phyloP scores from a whole-genome alignment of 768 basidiomycete genomes.

The Russula earlei region DNA sequence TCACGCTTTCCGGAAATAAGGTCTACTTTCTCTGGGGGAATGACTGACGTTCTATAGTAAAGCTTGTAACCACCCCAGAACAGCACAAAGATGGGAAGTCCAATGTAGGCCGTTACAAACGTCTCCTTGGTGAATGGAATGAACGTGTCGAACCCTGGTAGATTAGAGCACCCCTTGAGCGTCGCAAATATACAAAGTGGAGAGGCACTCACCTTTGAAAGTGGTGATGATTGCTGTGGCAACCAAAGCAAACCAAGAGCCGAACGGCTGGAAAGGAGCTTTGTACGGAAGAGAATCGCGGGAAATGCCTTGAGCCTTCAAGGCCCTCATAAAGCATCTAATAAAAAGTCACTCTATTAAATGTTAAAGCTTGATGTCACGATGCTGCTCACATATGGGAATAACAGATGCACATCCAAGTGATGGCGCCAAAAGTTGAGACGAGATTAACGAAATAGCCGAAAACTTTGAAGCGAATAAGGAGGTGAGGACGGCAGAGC shows the following conservation, averaged over 20 bases:
- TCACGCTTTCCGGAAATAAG: slow-evolving; percentile 47
- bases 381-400: slow-evolving; percentile 43
- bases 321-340: slow-evolving; percentile 42
- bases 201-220: slow-evolving; percentile 38
- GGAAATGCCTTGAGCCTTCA: slow-evolving; percentile 35
- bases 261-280: slow-evolving; percentile 56
- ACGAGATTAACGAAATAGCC: slow-evolving; percentile 35
- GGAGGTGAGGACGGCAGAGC: background rate
- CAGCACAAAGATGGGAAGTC: slow-evolving; percentile 27
- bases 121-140: slow-evolving; percentile 42
- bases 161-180: slow-evolving; percentile 19
- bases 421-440: slow-evolving; percentile 34
- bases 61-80: slow-evolving; percentile 32
- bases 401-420: slow-evolving; percentile 40
- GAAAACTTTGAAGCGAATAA: slow-evolving; percentile 22
- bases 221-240: slow-evolving; percentile 43
- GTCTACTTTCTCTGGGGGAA: slow-evolving; percentile 38
- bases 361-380: background rate
- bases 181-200: slow-evolving; percentile 17
- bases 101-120: slow-evolving; percentile 48
- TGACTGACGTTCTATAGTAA: slow-evolving; percentile 27
- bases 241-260: slow-evolving; percentile 49
- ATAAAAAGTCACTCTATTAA: background rate
- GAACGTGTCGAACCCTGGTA: slow-evolving; percentile 32
- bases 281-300: slow-evolving; percentile 39